These are phyloP conservation scores for Collybia sordida DNA, from an alignment of 768 basidiomycete species.

Conservation along the genomic window DNA sequence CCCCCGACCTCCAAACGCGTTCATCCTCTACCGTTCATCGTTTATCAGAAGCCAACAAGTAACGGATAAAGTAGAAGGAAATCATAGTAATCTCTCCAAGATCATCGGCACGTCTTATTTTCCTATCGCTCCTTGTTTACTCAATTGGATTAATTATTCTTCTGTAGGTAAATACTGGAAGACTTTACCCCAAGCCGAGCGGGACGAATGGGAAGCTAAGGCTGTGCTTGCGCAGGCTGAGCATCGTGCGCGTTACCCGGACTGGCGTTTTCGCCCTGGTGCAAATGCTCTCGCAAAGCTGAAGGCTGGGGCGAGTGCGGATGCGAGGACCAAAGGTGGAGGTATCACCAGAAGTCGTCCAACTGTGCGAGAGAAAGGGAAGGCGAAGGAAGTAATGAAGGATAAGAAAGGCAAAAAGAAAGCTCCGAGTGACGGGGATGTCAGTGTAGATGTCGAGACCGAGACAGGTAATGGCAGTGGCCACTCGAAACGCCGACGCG, in stretches of 20 bases:
- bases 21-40: conserved; percentile 80
- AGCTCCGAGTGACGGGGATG: too few species aligned
- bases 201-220: conserved; percentile 75
- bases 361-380: conserved; percentile 16
- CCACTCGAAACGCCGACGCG: conserved; percentile 9
- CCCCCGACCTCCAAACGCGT: conserved; percentile 82
- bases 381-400: too few species aligned
- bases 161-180: conserved; percentile 71
- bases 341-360: conserved; percentile 15
- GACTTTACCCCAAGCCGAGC: conserved; percentile 62
- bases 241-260: conserved; percentile 72
- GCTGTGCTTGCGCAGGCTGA: conserved; percentile 70
- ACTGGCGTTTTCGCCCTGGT: conserved; percentile 80
- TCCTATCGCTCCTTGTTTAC: conserved; percentile 3
- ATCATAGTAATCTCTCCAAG: conserved; percentile 77
- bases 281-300: conserved; percentile 40
- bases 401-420: too few species aligned
- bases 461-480: not conserved
- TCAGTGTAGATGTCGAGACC: too few species aligned
- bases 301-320: conserved; percentile 32
- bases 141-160: conserved; percentile 1
- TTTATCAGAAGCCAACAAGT: conserved; percentile 76
- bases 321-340: conserved; percentile 12
- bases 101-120: conserved; percentile 60
- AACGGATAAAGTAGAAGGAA: conserved; percentile 76